Percentiles rank a stretch among this genome's conserved stretches.
phyloP scores from a whole-genome alignment of 73 alveolate species.

The Tetrahymena malaccensis region DNA sequence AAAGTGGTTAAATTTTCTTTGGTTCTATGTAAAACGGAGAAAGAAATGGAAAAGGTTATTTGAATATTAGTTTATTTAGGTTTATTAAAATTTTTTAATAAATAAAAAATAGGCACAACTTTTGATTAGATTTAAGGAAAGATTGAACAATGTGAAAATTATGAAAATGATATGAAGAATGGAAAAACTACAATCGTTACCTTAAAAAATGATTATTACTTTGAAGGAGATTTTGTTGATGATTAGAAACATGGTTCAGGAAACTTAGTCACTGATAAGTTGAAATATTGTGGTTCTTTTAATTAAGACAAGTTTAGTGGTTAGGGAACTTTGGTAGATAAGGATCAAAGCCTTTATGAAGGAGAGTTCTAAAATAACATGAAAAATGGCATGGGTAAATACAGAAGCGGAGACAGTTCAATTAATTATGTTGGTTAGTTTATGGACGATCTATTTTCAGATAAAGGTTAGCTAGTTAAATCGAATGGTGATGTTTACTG shows the following conservation, averaged over 20 bases:
- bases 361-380: conserved; percentile 22
- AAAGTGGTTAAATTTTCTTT: background rate
- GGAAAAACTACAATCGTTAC: background rate
- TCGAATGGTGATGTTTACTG: conserved; percentile 37
- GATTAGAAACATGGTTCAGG: conserved; percentile 28
- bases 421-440: conserved; percentile 30
- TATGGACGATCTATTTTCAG: background rate
- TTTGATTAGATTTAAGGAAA: background rate
- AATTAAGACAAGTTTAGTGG: conserved; percentile 17
- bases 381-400: conserved; percentile 31
- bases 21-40: background rate
- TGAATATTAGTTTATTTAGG: background rate
- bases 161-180: background rate
- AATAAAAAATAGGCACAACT: background rate
- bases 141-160: background rate
- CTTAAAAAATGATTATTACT: background rate
- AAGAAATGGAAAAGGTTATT: background rate
- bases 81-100: background rate
- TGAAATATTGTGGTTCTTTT: background rate
- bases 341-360: conserved; percentile 16
- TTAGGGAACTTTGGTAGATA: conserved; percentile 14
- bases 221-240: conserved; percentile 24
- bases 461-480: conserved; percentile 34
- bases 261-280: conserved; percentile 5
- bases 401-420: background rate